These are phyloP conservation scores for Pestalotiopsis sp. DNA, from an alignment of 2,329 filamentous ascomycete species.

Conservation along the genomic window DNA sequence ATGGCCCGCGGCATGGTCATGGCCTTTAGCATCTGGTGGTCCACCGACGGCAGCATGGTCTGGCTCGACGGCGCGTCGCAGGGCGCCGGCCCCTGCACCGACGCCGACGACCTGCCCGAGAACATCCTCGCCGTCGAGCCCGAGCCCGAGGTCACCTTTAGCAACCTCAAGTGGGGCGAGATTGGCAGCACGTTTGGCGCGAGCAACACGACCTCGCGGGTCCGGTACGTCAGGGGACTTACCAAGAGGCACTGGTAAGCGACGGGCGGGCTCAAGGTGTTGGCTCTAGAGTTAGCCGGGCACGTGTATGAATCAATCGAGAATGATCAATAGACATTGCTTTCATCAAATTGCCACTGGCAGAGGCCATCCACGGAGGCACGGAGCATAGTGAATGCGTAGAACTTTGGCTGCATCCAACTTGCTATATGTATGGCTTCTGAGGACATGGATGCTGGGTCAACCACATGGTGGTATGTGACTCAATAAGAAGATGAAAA, in stretches of 20 bases:
- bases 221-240: not conserved
- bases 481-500: too few relatives aligned
- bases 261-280: not conserved
- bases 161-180: slow-evolving; percentile 60
- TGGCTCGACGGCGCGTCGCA: slow-evolving; percentile 56
- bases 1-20: slow-evolving; percentile 51
- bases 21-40: slow-evolving; percentile 56
- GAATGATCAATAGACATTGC: not conserved
- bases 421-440: too few relatives aligned
- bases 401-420: too few relatives aligned
- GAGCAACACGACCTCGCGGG: not conserved
- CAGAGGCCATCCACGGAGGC: too few relatives aligned
- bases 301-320: not conserved
- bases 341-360: not conserved
- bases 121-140: slow-evolving; percentile 47
- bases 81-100: slow-evolving; percentile 52
- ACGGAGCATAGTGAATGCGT: too few relatives aligned
- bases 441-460: too few relatives aligned
- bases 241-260: not conserved
- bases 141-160: slow-evolving; percentile 53
- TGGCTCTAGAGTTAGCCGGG: not conserved
- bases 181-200: slow-evolving; percentile 50
- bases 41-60: slow-evolving; percentile 50
- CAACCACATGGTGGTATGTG: too few relatives aligned
- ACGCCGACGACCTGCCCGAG: slow-evolving; percentile 47